Base-by-base conservation (phyloP, 2,329 filamentous ascomycete genomes). In the Xylariaceae sp. region DNA sequence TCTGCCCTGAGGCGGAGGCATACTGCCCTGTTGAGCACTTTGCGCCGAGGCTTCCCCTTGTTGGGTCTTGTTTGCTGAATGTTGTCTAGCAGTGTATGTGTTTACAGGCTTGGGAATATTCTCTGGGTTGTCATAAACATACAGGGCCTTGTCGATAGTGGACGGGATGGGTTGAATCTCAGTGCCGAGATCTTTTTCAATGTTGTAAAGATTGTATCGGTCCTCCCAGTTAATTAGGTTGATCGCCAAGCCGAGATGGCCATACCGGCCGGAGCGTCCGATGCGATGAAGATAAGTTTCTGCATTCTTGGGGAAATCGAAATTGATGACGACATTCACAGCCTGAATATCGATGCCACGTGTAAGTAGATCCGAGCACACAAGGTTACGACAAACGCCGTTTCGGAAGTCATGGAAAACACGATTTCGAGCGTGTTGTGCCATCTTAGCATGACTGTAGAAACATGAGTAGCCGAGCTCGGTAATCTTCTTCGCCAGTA, bases 201-300 rank as follows among this genome's bases (percentile, higher is more conserved):
- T 99, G 71, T 95, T 95, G 79, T 99, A 99, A 18, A 99, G 81
- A 72, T 97, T 99, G 80, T 96, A 97, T 26, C 94, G 86, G 71
- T 99, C 94, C 54, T 99, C 94, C 94, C 94, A 99, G 72, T 95
- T 97, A 80, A 99, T 99, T 70, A 99, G 78, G 74, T 99, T 99
- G 70, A 99, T 99, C 60, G 95, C 95, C 63, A 99, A 79, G 81
- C 94, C 94, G 68, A 97, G 81, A 74, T 99, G 94, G 62, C 94
- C 94, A 70, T 96, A 99, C 62, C 94, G 89, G 63, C 94, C 94
- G 48, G 94, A 99, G 69, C 94, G 89, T 78, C 94, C 94, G 70
- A 99, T 99, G 63, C 94, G 90, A 75, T 99, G 94, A 54, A 99
- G 85, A 70, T 99, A 99, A 0, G 94, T 99, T 75, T 99, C 94